Conservation (phyloP, 371 early-diverging fungal genomes). For the Mortierella sp. region DNA sequence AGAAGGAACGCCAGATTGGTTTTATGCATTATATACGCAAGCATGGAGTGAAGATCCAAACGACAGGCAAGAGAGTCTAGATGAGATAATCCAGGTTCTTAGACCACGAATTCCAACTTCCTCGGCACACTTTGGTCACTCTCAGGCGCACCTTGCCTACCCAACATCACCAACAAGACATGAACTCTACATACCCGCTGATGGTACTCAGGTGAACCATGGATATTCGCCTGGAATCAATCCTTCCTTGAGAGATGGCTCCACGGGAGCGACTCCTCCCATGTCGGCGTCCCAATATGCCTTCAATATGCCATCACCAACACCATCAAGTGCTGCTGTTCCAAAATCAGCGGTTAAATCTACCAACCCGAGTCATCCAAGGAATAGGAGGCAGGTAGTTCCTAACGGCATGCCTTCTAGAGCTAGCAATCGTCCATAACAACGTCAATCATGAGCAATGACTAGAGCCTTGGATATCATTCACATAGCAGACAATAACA, state of each 20-base stretch:
- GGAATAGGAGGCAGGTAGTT: conserved; percentile 1
- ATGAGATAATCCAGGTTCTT: conserved; percentile 41
- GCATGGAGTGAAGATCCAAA: conserved; percentile 48
- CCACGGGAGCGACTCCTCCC: conserved; percentile 10
- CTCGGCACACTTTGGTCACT: background rate
- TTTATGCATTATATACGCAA: conserved; percentile 21
- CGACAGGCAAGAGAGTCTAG: conserved; percentile 32
- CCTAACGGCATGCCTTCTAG: conserved; percentile 21
- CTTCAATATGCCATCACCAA: conserved; percentile 29
- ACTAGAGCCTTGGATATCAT: background rate
- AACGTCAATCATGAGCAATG: background rate
- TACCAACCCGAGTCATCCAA: conserved; percentile 22
- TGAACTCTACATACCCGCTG: background rate
- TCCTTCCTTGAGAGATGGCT: conserved; percentile 20
- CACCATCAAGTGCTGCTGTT: background rate
- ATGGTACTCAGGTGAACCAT: conserved; percentile 6
- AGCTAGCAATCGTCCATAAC: background rate
- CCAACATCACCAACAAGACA: background rate
- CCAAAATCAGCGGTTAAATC: conserved; percentile 1
- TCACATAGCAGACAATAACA: no score
- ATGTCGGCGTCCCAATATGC: conserved; percentile 18
- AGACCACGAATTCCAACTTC: conserved; percentile 14
- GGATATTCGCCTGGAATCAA: conserved; percentile 18
- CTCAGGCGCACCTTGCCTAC: conserved; percentile 1
- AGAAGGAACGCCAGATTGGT: conserved; percentile 44